A percentile compares a stretch with the other conserved stretches of the same genome.
phyloP scores from a whole-genome alignment of 2,329 filamentous ascomycete genomes.

The Nemania sp. region DNA sequence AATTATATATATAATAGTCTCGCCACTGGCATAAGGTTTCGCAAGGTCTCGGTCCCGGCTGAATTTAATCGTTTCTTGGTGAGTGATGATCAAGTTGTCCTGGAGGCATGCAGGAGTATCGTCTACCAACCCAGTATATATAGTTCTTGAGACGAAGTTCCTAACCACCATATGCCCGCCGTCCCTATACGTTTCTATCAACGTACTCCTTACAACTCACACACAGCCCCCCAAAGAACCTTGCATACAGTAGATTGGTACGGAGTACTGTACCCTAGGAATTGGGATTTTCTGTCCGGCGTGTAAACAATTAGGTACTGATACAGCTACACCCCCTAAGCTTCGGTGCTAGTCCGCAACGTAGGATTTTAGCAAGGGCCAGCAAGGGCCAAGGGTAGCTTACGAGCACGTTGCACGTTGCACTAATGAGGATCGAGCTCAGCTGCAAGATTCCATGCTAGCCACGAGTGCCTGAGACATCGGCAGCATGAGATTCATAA shows the following conservation, averaged over 20 bases:
- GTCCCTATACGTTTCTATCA: conserved; percentile 14
- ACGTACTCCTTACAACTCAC: conserved; percentile 8
- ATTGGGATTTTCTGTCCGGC: no score
- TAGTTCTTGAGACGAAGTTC: conserved; percentile 17
- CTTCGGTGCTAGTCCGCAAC: conserved; percentile 7
- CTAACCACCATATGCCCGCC: conserved; percentile 14
- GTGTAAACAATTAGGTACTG: no score
- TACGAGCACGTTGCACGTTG: conserved; percentile 13
- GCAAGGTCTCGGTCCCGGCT: no score
- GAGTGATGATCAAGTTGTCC: conserved; percentile 4
- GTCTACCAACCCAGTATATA: conserved; percentile 21
- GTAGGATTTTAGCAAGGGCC: no score
- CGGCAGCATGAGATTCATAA: conserved; percentile 4
- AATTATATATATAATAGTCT: no score
- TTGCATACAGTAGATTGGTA: conserved; percentile 16
- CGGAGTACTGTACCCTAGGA: not conserved
- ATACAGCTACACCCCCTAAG: conserved; percentile 10
- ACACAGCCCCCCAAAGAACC: conserved; percentile 23
- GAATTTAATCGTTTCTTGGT: not conserved
- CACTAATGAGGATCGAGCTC: conserved; percentile 17
- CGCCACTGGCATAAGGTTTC: no score
- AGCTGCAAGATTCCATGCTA: conserved; percentile 24
- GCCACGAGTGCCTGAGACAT: conserved; percentile 26
- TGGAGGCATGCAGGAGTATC: not conserved
- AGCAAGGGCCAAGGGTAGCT: conserved; percentile 24